A percentile compares a stretch with the other conserved stretches of the same genome.
Evolutionary conservation across 305 asterid species (phyloP).

Genomic region (Fraxinus velutina): DNA sequence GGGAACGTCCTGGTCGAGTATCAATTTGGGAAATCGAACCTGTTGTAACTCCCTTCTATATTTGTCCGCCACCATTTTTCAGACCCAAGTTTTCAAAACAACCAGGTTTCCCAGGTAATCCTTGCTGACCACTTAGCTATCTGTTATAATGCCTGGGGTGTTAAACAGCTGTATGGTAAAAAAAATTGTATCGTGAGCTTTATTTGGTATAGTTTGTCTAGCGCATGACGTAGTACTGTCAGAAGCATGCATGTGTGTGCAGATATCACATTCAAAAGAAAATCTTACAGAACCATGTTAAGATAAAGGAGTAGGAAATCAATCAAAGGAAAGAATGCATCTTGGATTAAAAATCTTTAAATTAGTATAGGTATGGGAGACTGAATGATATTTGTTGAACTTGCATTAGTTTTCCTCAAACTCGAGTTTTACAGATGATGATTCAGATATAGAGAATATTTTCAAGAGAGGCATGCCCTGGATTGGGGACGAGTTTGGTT

Average conservation of each 20-base stretch:
- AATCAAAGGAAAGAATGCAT: not conserved
- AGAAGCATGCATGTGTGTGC: not conserved
- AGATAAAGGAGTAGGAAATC: not conserved
- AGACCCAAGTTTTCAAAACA: slow-evolving; percentile 74
- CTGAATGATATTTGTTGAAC: not conserved
- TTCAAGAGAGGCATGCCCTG: slow-evolving; percentile 84
- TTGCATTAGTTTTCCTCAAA: not conserved
- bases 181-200: not conserved
- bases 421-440: slow-evolving; percentile 54
- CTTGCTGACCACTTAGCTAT: not conserved
- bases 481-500: slow-evolving; percentile 68
- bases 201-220: not conserved
- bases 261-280: not conserved
- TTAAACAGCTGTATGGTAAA: not conserved
- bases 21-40: slow-evolving; percentile 94
- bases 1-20: slow-evolving; percentile 86
- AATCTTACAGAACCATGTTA: not conserved
- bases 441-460: slow-evolving; percentile 61
- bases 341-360: not conserved
- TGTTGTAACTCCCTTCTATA: slow-evolving; percentile 86
- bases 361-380: not conserved
- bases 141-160: not conserved
- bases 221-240: not conserved
- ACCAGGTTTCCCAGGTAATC: slow-evolving; percentile 69
- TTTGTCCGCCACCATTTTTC: slow-evolving; percentile 92